These are phyloP conservation scores for Pleurotus djamor DNA, from an alignment of 768 basidiomycete species.

Conservation along the genomic window DNA sequence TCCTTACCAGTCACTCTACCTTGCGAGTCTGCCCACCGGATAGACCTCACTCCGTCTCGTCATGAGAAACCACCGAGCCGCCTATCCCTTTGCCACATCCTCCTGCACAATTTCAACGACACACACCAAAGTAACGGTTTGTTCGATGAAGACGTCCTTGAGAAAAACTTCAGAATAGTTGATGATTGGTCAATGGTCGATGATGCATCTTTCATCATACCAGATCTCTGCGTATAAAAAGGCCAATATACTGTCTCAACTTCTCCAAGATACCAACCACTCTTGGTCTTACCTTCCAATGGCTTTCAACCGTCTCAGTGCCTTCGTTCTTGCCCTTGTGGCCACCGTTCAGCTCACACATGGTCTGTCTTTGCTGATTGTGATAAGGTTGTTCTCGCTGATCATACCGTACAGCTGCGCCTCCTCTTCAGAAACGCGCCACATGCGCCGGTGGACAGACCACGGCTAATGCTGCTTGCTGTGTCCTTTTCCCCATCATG, in stretches of 20 bases:
- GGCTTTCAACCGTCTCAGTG: neutral
- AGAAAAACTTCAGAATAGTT: neutral
- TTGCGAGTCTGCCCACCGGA: neutral
- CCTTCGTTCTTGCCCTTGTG: constrained; percentile 3
- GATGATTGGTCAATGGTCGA: neutral
- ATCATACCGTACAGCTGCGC: neutral
- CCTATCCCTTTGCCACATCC: neutral
- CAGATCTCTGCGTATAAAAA: neutral
- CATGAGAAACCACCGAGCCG: neutral
- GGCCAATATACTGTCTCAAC: neutral
- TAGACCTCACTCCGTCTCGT: neutral
- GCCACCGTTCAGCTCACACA: neutral
- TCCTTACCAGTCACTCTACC: neutral
- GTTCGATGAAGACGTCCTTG: neutral
- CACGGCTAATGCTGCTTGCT: constrained; percentile 24
- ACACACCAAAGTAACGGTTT: neutral
- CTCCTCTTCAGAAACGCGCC: constrained; percentile 15
- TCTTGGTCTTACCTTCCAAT: neutral
- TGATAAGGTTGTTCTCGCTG: neutral
- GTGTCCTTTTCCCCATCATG: constrained; percentile 21
- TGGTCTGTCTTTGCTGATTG: neutral
- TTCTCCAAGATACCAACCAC: neutral
- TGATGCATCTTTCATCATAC: neutral
- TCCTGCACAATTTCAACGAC: neutral
- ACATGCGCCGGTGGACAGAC: constrained; percentile 25